Base-by-base conservation (phyloP, 257 asterid genomes). In the Plectranthus barbatus region DNA sequence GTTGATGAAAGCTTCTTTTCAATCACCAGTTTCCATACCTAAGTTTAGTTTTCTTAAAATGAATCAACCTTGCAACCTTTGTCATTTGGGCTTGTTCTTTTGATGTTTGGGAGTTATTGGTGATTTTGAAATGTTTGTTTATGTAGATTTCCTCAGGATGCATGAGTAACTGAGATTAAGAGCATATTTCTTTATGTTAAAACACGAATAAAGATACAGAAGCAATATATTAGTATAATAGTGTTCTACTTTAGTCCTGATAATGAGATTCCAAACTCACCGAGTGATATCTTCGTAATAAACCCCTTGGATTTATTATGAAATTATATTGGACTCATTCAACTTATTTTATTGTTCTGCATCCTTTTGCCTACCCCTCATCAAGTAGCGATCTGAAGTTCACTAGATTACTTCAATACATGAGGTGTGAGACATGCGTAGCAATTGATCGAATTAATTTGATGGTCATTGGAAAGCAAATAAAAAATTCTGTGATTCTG, bases 331-430 rank as follows among this genome's bases (percentile, higher is more conserved):
- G 14, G n/a, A 3, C 26, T 13, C 21, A 17, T 37, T 26, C 14
- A 4, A 36, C 36, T 36, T 13, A 33, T 20, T 44, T 60, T 26
- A 20, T 60, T 60, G 23, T 19, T 39, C 47, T 64, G 59, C 54
- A 57, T 50, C 53, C 54, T 18, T 36, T 13, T 19, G 49, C 63
- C 34, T 64, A 33, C 55, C 41, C 6, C 48, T 19, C 44, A 34
- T 24, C 54, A 42, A 70, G 54, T 60, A 48, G 37, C 52, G 7
- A 18, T 40, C 58, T 64, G 61, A 59, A 41, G 49, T 36, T 23
- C 51, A 21, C 6, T 9, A 12, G n/a, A n/a, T 23, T 45, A 18
- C 50, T 64, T 60, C 44, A 44, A 56, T 21, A 54, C 52, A 63
- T 57, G 29, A 34, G 60, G 8, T 29, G 47, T 3, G 6, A 55